phyloP scores from a whole-genome alignment of 116 monocot genomes.

The Phalaenopsis hybrid region DNA sequence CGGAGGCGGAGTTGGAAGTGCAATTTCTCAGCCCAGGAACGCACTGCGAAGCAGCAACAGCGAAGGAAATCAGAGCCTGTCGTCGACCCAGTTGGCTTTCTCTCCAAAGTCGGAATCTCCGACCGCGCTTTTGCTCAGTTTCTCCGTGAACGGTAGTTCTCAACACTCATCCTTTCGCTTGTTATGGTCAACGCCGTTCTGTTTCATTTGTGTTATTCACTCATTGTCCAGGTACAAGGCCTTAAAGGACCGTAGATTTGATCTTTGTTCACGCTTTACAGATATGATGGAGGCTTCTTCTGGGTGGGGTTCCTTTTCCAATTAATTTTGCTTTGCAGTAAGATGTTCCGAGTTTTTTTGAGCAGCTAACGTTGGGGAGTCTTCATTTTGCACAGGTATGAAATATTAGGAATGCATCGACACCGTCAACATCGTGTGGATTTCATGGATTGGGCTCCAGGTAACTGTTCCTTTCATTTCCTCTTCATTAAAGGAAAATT shows the following conservation, averaged over 20 bases:
- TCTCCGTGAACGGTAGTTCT: constrained; percentile 69
- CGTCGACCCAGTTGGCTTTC: constrained; percentile 81
- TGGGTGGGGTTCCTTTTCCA: constrained; percentile 37
- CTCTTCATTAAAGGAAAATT: neutral
- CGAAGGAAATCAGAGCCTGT: constrained; percentile 10
- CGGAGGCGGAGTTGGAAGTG: constrained; percentile 8
- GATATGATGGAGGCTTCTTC: constrained; percentile 51
- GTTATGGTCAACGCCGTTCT: neutral
- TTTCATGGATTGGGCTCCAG: constrained; percentile 99
- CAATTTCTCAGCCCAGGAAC: constrained; percentile 23
- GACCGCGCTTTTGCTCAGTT: constrained; percentile 78
- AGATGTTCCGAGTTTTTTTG: neutral
- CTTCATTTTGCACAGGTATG: constrained; percentile 36
- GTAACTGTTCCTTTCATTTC: constrained; percentile 17
- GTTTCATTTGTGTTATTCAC: neutral
- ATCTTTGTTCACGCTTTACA: constrained; percentile 56
- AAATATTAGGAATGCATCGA: constrained; percentile 87
- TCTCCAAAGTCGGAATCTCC: constrained; percentile 61
- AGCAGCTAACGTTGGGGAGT: neutral
- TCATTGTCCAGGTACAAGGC: constrained; percentile 60
- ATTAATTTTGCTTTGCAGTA: neutral
- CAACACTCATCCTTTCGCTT: neutral
- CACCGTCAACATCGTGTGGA: constrained; percentile 82
- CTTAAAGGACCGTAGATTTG: constrained; percentile 68
- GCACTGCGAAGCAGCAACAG: constrained; percentile 16